Conservation (phyloP, 2,329 filamentous ascomycete genomes). For the Phialophora macrospora region DNA sequence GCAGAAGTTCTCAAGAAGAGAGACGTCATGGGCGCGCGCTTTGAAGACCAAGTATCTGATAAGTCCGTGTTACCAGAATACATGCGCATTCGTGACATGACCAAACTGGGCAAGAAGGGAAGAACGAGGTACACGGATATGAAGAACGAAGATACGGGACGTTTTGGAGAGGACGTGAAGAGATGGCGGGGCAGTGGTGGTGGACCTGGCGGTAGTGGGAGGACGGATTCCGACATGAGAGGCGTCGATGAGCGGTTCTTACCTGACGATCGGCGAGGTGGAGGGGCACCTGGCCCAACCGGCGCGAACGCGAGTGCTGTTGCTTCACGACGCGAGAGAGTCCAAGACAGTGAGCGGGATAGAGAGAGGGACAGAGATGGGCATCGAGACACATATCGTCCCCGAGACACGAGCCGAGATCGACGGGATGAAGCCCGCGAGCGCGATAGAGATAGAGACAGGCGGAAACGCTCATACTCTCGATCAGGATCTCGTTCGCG, state of each 20-base stretch:
- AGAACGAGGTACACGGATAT: slow-evolving; percentile 89
- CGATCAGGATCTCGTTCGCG: slow-evolving; percentile 29
- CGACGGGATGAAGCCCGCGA: slow-evolving; percentile 26
- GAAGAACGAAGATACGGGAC: slow-evolving; percentile 85
- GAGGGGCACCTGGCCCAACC: slow-evolving; percentile 44
- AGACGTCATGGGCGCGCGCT: slow-evolving; percentile 83
- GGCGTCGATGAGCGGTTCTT: slow-evolving; percentile 55
- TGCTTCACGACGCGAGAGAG: slow-evolving; percentile 41
- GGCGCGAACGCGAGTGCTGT: slow-evolving; percentile 55
- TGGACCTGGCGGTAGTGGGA: slow-evolving; percentile 38
- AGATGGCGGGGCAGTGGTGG: slow-evolving; percentile 41
- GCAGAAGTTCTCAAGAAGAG: slow-evolving; percentile 76
- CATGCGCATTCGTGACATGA: slow-evolving; percentile 91
- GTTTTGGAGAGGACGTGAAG: slow-evolving; percentile 69
- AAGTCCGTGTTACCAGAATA: slow-evolving; percentile 85
- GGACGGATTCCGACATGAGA: slow-evolving; percentile 42
- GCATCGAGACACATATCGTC: slow-evolving; percentile 40
- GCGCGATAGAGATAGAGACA: slow-evolving; percentile 47
- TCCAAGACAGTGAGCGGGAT: slow-evolving; percentile 35
- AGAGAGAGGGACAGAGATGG: slow-evolving; percentile 23
- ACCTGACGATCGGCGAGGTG: slow-evolving; percentile 49
- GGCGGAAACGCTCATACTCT: slow-evolving; percentile 43
- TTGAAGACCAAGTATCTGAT: slow-evolving; percentile 81
- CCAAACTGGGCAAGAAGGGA: slow-evolving; percentile 89
- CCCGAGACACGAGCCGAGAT: slow-evolving; percentile 34